Percentiles rank a stretch among this genome's conserved stretches.
These are phyloP conservation scores for Paxillus ammoniavirescens DNA, from an alignment of 768 basidiomycete genomes.

Conservation along the genomic window DNA sequence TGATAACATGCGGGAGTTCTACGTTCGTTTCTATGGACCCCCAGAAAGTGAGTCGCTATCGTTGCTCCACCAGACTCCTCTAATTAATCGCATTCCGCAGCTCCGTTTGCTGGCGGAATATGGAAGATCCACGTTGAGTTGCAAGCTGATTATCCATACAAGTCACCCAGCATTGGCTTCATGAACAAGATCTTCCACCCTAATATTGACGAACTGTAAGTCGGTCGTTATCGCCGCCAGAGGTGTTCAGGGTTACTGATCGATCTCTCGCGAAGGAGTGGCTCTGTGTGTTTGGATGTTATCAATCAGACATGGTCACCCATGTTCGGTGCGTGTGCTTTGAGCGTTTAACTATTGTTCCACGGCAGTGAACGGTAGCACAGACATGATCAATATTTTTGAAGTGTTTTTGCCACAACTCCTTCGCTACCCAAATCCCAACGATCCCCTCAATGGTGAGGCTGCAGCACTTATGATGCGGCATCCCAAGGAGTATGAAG, in stretches of 20 bases:
- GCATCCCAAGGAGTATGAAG: conserved; percentile 94
- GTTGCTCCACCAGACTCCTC: conserved; percentile 2
- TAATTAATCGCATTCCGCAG: conserved; percentile 39
- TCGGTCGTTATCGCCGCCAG: conserved; percentile 34
- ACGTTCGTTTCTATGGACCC: conserved; percentile 93
- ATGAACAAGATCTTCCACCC: conserved; percentile 99
- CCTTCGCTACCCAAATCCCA: conserved; percentile 96
- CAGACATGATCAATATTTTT: conserved; percentile 99
- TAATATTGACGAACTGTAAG: conserved; percentile 97
- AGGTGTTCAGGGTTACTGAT: conserved; percentile 8
- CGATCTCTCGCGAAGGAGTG: conserved; percentile 58
- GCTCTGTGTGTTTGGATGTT: conserved; percentile 97
- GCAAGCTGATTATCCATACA: conserved; percentile 98
- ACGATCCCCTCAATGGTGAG: conserved; percentile 97
- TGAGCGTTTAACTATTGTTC: neutral
- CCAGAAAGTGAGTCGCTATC: conserved; percentile 71
- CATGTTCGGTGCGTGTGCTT: conserved; percentile 83
- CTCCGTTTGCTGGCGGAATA: conserved; percentile 94
- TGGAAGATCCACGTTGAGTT: conserved; percentile 99
- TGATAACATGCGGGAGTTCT: conserved; percentile 99
- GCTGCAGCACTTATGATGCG: conserved; percentile 97
- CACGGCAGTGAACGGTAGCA: conserved; percentile 3
- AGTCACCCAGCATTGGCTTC: conserved; percentile 98
- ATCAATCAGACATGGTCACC: conserved; percentile 99
- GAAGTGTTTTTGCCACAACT: conserved; percentile 98